phyloP scores from a whole-genome alignment of 768 basidiomycete genomes.

The Agaricus bisporus region DNA sequence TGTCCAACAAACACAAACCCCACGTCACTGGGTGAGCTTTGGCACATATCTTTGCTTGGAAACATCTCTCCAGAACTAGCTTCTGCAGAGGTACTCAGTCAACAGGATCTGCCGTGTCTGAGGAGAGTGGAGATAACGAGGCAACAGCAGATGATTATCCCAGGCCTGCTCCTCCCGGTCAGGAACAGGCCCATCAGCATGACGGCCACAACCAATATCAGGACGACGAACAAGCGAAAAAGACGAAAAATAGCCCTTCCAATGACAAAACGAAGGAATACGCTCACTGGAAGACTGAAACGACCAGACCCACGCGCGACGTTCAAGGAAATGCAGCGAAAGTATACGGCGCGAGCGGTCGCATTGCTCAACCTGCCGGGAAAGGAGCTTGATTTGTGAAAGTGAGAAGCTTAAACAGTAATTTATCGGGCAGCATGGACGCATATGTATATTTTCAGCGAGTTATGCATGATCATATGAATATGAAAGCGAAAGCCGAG shows the following conservation, averaged over 20 bases:
- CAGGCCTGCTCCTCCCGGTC: slow-evolving; percentile 37
- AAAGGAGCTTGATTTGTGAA: slow-evolving; percentile 30
- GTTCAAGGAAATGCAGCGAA: slow-evolving; percentile 22
- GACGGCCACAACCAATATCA: slow-evolving; percentile 24
- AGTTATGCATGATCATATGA: slow-evolving; percentile 22
- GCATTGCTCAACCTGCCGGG: slow-evolving; percentile 56
- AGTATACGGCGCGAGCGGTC: slow-evolving; percentile 35
- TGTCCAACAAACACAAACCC: slow-evolving; percentile 8
- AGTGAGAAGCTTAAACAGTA: background rate
- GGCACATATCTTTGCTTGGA: background rate
- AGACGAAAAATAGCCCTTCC: slow-evolving; percentile 42
- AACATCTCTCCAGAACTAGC: background rate
- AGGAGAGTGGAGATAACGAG: slow-evolving; percentile 24
- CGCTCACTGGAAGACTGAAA: slow-evolving; percentile 39
- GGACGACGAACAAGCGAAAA: slow-evolving; percentile 40
- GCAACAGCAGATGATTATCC: slow-evolving; percentile 35
- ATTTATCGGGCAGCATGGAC: slow-evolving; percentile 13
- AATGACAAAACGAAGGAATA: slow-evolving; percentile 43
- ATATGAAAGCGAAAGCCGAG: slow-evolving; percentile 20
- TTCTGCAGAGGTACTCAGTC: background rate
- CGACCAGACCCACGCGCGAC: slow-evolving; percentile 43
- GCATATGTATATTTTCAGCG: slow-evolving; percentile 20
- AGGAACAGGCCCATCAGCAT: slow-evolving; percentile 22
- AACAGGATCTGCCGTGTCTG: slow-evolving; percentile 8
- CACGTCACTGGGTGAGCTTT: slow-evolving; percentile 9